phyloP scores from a whole-genome alignment of 2,329 filamentous ascomycete species.

The Furcasterigmium furcatum region DNA sequence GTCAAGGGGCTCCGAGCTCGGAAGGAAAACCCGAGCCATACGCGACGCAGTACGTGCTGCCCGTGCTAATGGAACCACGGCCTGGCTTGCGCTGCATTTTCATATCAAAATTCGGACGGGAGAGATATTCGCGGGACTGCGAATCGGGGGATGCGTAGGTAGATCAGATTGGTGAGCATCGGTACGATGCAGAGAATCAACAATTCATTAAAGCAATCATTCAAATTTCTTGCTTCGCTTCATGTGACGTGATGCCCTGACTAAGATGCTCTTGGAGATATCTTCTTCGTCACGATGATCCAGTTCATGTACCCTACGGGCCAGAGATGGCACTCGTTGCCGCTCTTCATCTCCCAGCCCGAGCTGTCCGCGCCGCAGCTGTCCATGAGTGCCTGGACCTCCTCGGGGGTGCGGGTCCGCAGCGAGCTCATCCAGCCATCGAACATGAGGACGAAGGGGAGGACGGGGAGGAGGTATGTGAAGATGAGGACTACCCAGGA shows the following conservation, averaged over 20 bases:
- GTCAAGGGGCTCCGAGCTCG: no score
- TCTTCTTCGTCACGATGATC: conserved; percentile 33
- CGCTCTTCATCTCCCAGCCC: conserved; percentile 47
- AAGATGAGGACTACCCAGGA: conserved; percentile 58
- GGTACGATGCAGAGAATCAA: no score
- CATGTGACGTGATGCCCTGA: neutral
- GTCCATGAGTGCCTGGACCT: conserved; percentile 58
- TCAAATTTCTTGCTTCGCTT: no score
- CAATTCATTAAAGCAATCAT: no score
- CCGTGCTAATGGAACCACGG: neutral
- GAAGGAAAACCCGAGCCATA: neutral
- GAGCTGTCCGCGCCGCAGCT: conserved; percentile 42
- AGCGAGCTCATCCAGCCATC: conserved; percentile 68
- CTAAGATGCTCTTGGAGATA: neutral
- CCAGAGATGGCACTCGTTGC: conserved; percentile 43
- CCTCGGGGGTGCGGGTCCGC: conserved; percentile 62
- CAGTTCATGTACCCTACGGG: conserved; percentile 49
- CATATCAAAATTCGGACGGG: neutral
- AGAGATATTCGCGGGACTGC: neutral
- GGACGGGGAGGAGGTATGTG: conserved; percentile 62
- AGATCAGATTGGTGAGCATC: no score
- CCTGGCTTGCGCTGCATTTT: conserved; percentile 4
- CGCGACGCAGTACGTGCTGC: conserved; percentile 3
- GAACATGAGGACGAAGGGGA: conserved; percentile 65
- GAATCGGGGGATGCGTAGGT: neutral